Base-by-base conservation (phyloP, 2,329 filamentous ascomycete genomes). In the Podosphaera aphanis region DNA sequence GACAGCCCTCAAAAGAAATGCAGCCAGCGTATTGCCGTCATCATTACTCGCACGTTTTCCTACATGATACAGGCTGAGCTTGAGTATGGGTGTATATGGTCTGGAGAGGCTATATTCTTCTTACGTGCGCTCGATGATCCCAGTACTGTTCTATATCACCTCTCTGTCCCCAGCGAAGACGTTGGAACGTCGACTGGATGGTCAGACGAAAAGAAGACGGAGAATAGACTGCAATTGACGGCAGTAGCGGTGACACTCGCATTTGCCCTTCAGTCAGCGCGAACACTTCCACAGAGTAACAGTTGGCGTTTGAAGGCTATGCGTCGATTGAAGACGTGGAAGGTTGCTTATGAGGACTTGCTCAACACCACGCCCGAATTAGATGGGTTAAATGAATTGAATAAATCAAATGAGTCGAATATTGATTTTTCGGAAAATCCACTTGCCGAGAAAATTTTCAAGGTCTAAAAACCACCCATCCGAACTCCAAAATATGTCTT, bases 21-120 rank as follows among this genome's bases (percentile, higher is more conserved):
- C 23, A 25, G 4, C 23, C 23, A 25, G 8, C 23, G 43, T 15
- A 16, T 47, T 13, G 40, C 39, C 43, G 46, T 27, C 38, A 40
- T 44, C 13, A 44, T 47, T 16, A 47, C 40, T 19, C 40, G 43
- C 16, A 16, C 36, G 5, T 47, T 37, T 27, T 23, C 46, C 23
- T 44, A 20, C 25, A 44, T 47, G 46, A 31, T 47, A 13, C 19
- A 15, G n/a, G 38, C 35, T 19, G 19, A 39, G 4, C 8, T 47
- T 11, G 18, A 43, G 16, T 21, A 23, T 7, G 46, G 46, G 7
- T 43, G 43, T n/a, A n/a, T 47, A 15, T 47, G 23, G 21, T 18
- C 23, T 10, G 46, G 25, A 27, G 39, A 47, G 18, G 46, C 40
- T 16, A 41, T 16, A 15, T 7, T 41, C 4, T 41, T 41, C 19